phyloP scores from a whole-genome alignment of 495 filamentous ascomycete genomes.

The Aspergillus sclerotioniger region DNA sequence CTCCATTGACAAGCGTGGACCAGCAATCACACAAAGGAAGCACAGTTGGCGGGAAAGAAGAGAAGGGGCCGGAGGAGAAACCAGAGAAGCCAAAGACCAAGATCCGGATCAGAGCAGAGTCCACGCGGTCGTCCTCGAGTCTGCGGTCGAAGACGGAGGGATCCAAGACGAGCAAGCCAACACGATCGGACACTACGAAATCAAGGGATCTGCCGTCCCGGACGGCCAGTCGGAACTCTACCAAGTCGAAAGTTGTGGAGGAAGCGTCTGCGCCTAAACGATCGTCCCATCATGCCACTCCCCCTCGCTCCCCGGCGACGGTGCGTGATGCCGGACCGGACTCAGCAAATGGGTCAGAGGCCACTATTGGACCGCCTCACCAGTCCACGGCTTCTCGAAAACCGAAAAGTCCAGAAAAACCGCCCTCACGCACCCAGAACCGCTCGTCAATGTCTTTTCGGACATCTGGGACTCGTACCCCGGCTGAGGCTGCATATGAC shows the following conservation, averaged over 20 bases:
- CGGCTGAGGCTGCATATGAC: conserved; percentile 40
- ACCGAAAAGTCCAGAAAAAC: conserved; percentile 37
- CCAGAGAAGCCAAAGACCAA: conserved; percentile 35
- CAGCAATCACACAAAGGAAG: conserved; percentile 50
- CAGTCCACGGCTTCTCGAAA: conserved; percentile 44
- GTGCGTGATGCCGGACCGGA: conserved; percentile 38
- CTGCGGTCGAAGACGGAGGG: conserved; percentile 38
- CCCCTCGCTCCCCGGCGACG: conserved; percentile 36
- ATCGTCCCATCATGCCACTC: conserved; percentile 34
- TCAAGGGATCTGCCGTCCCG: conserved; percentile 35
- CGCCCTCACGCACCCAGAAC: conserved; percentile 41
- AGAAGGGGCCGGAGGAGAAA: conserved; percentile 38
- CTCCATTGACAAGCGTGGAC: conserved; percentile 57
- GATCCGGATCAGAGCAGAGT: conserved; percentile 42
- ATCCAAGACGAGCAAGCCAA: conserved; percentile 39
- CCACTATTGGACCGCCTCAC: conserved; percentile 65
- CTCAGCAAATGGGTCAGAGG: conserved; percentile 58
- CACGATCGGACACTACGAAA: conserved; percentile 44
- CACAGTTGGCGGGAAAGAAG: conserved; percentile 36
- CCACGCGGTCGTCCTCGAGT: conserved; percentile 43
- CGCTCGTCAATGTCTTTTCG: conserved; percentile 39
- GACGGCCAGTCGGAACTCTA: conserved; percentile 33
- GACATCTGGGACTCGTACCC: conserved; percentile 19
- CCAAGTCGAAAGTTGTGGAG: conserved; percentile 33
- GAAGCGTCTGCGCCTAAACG: conserved; percentile 35